Evolutionary conservation across 371 early-diverging fungal species (phyloP).

Genomic region (Astathelohania contejeani): DNA sequence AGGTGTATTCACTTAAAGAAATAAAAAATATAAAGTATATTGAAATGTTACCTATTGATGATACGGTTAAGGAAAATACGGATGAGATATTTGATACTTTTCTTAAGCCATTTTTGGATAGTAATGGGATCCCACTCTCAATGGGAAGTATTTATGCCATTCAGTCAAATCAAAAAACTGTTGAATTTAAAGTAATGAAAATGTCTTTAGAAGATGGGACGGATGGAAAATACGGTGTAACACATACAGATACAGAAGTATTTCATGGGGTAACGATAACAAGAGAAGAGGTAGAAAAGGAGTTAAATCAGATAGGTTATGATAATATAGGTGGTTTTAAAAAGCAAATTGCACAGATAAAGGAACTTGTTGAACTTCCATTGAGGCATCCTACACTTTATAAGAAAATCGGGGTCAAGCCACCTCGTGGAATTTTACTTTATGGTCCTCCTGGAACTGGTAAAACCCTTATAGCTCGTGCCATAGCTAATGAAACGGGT

Average conservation of each 20-base stretch:
- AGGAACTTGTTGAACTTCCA: slow-evolving; percentile 93
- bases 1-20: slow-evolving; percentile 76
- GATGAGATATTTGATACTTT: slow-evolving; percentile 88
- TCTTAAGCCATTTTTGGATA: slow-evolving; percentile 87
- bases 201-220: slow-evolving; percentile 53
- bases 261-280: slow-evolving; percentile 88
- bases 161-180: slow-evolving; percentile 82
- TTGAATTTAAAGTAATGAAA: slow-evolving; percentile 96
- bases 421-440: slow-evolving; percentile 83
- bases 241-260: slow-evolving; percentile 68
- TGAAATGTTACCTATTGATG: slow-evolving; percentile 88
- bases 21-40: slow-evolving; percentile 83
- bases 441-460: slow-evolving; percentile 96
- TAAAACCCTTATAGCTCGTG: slow-evolving; percentile 83
- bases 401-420: slow-evolving; percentile 92
- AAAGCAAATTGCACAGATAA: slow-evolving; percentile 96
- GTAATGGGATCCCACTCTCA: slow-evolving; percentile 69
- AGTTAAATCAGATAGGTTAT: slow-evolving; percentile 81
- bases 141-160: slow-evolving; percentile 82
- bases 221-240: slow-evolving; percentile 6
- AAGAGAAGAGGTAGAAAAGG: slow-evolving; percentile 91
- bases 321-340: slow-evolving; percentile 97
- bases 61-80: slow-evolving; percentile 83
- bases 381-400: slow-evolving; percentile 90
- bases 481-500: slow-evolving; percentile 78